phyloP scores from a whole-genome alignment of 805 yeast species.

The Clavispora phyllophila region DNA sequence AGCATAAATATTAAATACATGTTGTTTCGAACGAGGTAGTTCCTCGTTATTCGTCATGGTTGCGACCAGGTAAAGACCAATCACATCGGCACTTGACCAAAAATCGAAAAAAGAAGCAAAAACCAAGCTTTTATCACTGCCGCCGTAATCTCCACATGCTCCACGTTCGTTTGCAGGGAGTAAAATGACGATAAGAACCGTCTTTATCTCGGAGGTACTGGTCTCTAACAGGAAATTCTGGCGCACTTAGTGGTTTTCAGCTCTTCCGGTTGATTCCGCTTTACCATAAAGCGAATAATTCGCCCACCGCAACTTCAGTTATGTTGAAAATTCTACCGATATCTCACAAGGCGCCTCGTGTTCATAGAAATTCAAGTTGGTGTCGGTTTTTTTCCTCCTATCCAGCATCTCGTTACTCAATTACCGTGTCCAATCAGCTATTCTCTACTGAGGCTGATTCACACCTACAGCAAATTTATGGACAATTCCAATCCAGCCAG shows the following conservation, averaged over 20 bases:
- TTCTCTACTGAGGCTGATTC: not conserved
- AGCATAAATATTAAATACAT: too few relatives aligned
- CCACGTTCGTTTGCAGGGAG: not conserved
- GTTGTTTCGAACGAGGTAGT: too few relatives aligned
- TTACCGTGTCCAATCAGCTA: not conserved
- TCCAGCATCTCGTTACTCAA: not conserved
- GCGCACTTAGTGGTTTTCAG: not conserved
- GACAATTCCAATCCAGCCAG: slow-evolving; percentile 43
- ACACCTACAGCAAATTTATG: slow-evolving; percentile 6
- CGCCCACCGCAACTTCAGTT: not conserved
- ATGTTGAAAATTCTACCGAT: not conserved
- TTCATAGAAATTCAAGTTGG: not conserved
- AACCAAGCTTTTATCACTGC: too few relatives aligned
- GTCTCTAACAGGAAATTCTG: not conserved
- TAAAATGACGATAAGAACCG: too few relatives aligned
- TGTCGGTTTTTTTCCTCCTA: not conserved
- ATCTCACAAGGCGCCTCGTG: not conserved
- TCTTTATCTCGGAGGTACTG: not conserved
- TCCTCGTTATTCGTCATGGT: too few relatives aligned
- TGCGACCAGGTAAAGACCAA: too few relatives aligned
- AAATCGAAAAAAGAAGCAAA: too few relatives aligned
- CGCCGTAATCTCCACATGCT: too few relatives aligned
- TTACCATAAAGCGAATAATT: too few relatives aligned
- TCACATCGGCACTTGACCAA: too few relatives aligned
- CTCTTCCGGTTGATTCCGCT: not conserved